Conservation (phyloP, 768 basidiomycete genomes). For the Macrolepiota dolichaula region DNA sequence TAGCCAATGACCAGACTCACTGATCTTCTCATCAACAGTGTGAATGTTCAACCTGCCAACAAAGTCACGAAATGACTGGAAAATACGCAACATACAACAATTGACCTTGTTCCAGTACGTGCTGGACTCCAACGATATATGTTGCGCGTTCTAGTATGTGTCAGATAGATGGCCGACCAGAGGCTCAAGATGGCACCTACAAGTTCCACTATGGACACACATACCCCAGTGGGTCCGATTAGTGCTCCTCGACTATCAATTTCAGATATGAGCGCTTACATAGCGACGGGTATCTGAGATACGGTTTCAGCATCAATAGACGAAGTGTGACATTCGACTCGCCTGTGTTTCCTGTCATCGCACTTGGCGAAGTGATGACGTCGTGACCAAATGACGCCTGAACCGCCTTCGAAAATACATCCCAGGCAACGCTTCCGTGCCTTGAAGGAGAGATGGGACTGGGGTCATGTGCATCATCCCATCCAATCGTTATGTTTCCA, state of each 20-base stretch:
- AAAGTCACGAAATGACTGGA: neutral
- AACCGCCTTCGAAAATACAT: conserved; percentile 22
- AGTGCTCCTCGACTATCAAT: neutral
- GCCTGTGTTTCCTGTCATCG: conserved; percentile 30
- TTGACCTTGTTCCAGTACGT: conserved; percentile 22
- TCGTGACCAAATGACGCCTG: conserved; percentile 24
- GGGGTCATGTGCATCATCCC: conserved; percentile 18
- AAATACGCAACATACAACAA: neutral
- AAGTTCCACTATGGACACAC: conserved; percentile 21
- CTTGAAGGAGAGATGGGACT: conserved; percentile 25
- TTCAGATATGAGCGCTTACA: conserved; percentile 16
- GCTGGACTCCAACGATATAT: conserved; percentile 30
- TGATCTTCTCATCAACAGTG: conserved; percentile 28
- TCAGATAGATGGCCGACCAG: neutral
- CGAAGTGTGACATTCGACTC: neutral
- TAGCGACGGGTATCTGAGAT: conserved; percentile 25
- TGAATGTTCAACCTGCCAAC: conserved; percentile 23
- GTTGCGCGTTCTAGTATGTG: conserved; percentile 19
- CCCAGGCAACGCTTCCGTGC: conserved; percentile 20
- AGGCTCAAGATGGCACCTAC: conserved; percentile 10
- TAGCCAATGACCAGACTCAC: conserved; percentile 13
- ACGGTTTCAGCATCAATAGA: neutral
- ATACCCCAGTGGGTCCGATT: neutral
- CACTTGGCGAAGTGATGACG: conserved; percentile 26
- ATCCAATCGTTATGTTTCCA: conserved; percentile 23